Evolutionary conservation across 2,329 filamentous ascomycete genomes (phyloP), one percentile per base, ranked within the genome.

Genomic region (Nigrospora osmanthi): DNA sequence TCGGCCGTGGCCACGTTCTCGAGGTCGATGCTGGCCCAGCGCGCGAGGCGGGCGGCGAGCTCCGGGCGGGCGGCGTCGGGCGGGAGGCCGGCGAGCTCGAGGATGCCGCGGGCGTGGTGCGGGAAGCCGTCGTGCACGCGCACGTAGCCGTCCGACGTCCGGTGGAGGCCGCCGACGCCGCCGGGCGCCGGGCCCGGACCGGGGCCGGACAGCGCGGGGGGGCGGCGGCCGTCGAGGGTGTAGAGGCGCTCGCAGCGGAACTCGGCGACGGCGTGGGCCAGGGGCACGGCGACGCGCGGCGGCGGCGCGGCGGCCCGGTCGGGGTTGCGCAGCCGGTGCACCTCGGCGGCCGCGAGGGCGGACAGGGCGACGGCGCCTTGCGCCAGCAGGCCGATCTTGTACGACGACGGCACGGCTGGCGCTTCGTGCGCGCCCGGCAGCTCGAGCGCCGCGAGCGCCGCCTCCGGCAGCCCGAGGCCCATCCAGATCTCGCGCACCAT

Each of bases 81-180:
- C 0, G 55, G 38, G 6, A 75, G 54, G 0, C 65, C 67, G 0
- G 81, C 58, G 0, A 80, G 58, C 3, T 56, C 47, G 3, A 73
- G 56, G 0, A 69, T 65, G 3, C 68, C 71, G 2, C 60, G 28
- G 0, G 66, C 64, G 47, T 81, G 76, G 42, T 78, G 68, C 0
- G 68, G 64, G 45, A 80, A 80, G 0, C 56, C 56, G 44, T 80
- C 76, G 48, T 81, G 77, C 38, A 80, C 68, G 2, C 76, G 67
- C 3, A 81, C 68, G 41, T 73, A 62, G 1, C 75, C 76, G 47
- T 80, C 75, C 0, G 58, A 56, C 0, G 75, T 70, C 43, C 62
- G 63, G 52, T 81, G 69, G 0, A 80, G 52, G 1, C 76, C 77
- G 2, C 75, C 73, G 3, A 80, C 65, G 0, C n/a, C n/a, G 64